Conservation (phyloP, 176 grass and related monocot genomes). For the Cocos nucifera region DNA sequence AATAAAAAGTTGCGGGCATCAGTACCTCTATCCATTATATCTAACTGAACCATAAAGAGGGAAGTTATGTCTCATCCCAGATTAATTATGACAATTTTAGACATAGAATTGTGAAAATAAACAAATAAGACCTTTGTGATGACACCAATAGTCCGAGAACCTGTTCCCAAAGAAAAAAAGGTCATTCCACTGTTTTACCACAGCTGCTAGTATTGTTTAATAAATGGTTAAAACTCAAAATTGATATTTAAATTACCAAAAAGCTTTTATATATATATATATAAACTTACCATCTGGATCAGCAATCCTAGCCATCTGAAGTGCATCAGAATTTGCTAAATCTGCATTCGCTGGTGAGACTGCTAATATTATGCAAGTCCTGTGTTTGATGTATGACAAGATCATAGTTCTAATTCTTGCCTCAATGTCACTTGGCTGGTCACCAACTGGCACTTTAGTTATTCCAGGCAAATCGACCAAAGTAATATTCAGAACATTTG, state of each 20-base stretch:
- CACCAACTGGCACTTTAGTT: conserved; percentile 95
- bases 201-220: no score
- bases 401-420: conserved; percentile 99
- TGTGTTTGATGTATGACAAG: conserved; percentile 92
- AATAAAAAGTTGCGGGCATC: conserved; percentile 94
- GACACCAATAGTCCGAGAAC: conserved; percentile 96
- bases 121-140: conserved; percentile 76
- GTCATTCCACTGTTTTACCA: no score
- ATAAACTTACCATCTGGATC: conserved; percentile 81
- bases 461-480: conserved; percentile 97
- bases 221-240: no score
- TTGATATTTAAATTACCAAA: no score
- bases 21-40: conserved; percentile 99
- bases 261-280: not conserved
- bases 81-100: not conserved
- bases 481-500: conserved; percentile 97
- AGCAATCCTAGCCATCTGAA: conserved; percentile 90
- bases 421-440: conserved; percentile 97
- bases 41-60: conserved; percentile 52
- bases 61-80: conserved; percentile 6
- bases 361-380: conserved; percentile 95
- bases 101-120: conserved; percentile 8
- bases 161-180: conserved; percentile 17
- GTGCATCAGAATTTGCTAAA: conserved; percentile 94
- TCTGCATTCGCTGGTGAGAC: conserved; percentile 99